Evolutionary conservation across 2,329 filamentous ascomycete genomes (phyloP).

Genomic region (Ophiocordyceps camponoti-saundersi): DNA sequence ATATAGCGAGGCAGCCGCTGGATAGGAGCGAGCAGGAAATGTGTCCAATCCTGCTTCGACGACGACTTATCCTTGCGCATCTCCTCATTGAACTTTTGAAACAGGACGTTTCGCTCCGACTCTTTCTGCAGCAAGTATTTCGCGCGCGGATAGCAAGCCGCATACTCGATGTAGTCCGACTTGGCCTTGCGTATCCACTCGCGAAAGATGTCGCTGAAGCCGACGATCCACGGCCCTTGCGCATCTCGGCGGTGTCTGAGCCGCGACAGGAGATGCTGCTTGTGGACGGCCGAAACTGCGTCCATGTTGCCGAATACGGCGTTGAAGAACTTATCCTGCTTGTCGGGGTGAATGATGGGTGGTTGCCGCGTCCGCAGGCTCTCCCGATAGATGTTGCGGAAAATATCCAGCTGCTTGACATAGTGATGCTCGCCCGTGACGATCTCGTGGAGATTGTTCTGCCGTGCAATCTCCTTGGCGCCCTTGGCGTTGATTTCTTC

Average conservation of each 20-base stretch:
- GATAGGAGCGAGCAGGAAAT: slow-evolving; percentile 83
- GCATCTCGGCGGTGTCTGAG: slow-evolving; percentile 94
- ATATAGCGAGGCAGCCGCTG: slow-evolving; percentile 83
- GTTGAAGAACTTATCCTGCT: slow-evolving; percentile 61
- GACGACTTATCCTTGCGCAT: slow-evolving; percentile 64
- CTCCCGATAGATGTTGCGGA: slow-evolving; percentile 74
- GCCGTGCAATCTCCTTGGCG: slow-evolving; percentile 80
- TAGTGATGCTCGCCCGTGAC: slow-evolving; percentile 85
- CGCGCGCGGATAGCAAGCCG: slow-evolving; percentile 70
- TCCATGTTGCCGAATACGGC: slow-evolving; percentile 88
- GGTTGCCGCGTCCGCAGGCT: slow-evolving; percentile 57
- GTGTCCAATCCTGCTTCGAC: slow-evolving; percentile 79
- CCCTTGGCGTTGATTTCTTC: slow-evolving; percentile 53
- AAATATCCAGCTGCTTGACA: slow-evolving; percentile 75
- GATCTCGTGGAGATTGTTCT: slow-evolving; percentile 91
- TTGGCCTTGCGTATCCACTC: slow-evolving; percentile 97
- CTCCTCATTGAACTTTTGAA: slow-evolving; percentile 70
- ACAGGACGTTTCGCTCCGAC: slow-evolving; percentile 67
- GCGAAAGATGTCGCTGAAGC: slow-evolving; percentile 92
- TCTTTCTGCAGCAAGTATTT: slow-evolving; percentile 73
- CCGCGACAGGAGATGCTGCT: slow-evolving; percentile 79
- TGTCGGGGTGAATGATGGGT: slow-evolving; percentile 63
- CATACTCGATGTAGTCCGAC: slow-evolving; percentile 80
- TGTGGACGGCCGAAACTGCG: slow-evolving; percentile 75
- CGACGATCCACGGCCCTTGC: slow-evolving; percentile 84